phyloP scores from a whole-genome alignment of 495 filamentous ascomycete species.

The Xanthoparmelia taractica region DNA sequence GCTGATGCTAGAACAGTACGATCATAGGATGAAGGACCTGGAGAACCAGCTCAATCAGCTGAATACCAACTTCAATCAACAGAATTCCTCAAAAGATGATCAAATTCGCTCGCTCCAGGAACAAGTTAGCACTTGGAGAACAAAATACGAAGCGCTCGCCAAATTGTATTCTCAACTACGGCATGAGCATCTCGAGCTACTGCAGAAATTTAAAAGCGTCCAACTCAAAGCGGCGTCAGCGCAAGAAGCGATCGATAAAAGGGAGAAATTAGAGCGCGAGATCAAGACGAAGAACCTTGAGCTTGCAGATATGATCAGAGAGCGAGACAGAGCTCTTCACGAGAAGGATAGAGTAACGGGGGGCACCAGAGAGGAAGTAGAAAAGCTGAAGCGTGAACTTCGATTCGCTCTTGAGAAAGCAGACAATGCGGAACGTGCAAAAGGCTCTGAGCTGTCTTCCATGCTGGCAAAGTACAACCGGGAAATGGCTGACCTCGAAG shows the following conservation, averaged over 20 bases:
- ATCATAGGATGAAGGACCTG: conserved; percentile 82
- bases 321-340: conserved; percentile 88
- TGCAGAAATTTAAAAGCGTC: conserved; percentile 90
- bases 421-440: conserved; percentile 84
- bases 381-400: conserved; percentile 94
- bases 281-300: conserved; percentile 99
- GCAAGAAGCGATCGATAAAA: conserved; percentile 89
- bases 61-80: conserved; percentile 74
- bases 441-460: conserved; percentile 87
- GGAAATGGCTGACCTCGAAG: conserved; percentile 93
- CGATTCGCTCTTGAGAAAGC: conserved; percentile 86
- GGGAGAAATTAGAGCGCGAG: conserved; percentile 92
- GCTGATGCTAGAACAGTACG: conserved; percentile 93
- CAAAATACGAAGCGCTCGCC: conserved; percentile 92
- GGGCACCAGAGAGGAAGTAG: conserved; percentile 83
- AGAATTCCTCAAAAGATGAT: conserved; percentile 82
- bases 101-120: conserved; percentile 88
- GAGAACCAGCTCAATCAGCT: conserved; percentile 80
- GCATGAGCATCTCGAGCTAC: conserved; percentile 86
- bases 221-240: conserved; percentile 95
- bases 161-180: conserved; percentile 96
- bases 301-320: conserved; percentile 95
- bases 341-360: conserved; percentile 81
- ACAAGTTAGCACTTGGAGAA: conserved; percentile 92
- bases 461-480: conserved; percentile 94